A percentile compares a stretch with the other conserved stretches of the same genome.
Conservation (phyloP, 495 filamentous ascomycete species). For the Ramalina peruviana region DNA sequence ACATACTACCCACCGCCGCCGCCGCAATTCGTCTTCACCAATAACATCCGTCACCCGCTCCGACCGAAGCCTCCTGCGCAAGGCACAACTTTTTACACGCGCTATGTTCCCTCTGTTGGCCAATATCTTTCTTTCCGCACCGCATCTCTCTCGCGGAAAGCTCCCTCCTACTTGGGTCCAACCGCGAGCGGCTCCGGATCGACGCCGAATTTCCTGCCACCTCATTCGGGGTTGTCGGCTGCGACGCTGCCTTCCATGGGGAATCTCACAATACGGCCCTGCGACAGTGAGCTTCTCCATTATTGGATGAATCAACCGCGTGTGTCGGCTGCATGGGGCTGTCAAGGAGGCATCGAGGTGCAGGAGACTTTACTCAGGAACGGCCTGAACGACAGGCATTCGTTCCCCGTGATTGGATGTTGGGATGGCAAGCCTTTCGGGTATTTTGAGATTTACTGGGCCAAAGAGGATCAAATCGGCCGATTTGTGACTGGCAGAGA, state of each 20-base stretch:
- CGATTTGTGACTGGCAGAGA: conserved; percentile 41
- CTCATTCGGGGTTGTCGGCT: conserved; percentile 18
- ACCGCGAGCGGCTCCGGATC: conserved; percentile 14
- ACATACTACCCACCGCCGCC: conserved; percentile 82
- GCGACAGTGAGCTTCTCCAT: conserved; percentile 65
- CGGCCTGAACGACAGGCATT: conserved; percentile 52
- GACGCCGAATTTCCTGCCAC: conserved; percentile 17
- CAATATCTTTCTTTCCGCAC: conserved; percentile 85
- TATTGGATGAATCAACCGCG: conserved; percentile 84
- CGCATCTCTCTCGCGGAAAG: conserved; percentile 31
- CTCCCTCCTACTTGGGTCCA: conserved; percentile 18
- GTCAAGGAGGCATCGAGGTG: conserved; percentile 41
- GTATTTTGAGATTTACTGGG: conserved; percentile 98
- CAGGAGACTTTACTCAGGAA: conserved; percentile 57
- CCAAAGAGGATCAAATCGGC: conserved; percentile 77
- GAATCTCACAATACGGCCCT: conserved; percentile 25
- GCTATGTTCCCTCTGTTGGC: conserved; percentile 65
- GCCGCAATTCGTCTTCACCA: conserved; percentile 65
- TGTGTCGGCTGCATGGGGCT: conserved; percentile 71
- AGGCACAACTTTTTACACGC: conserved; percentile 78
- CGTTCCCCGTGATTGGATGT: conserved; percentile 81
- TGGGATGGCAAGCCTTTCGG: conserved; percentile 96
- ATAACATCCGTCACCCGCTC: conserved; percentile 70
- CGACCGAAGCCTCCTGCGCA: conserved; percentile 80
- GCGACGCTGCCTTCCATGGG: conserved; percentile 21